A percentile compares a stretch with the other conserved stretches of the same genome.
Conservation (phyloP, 768 basidiomycete species). For the Suillus lakei region DNA sequence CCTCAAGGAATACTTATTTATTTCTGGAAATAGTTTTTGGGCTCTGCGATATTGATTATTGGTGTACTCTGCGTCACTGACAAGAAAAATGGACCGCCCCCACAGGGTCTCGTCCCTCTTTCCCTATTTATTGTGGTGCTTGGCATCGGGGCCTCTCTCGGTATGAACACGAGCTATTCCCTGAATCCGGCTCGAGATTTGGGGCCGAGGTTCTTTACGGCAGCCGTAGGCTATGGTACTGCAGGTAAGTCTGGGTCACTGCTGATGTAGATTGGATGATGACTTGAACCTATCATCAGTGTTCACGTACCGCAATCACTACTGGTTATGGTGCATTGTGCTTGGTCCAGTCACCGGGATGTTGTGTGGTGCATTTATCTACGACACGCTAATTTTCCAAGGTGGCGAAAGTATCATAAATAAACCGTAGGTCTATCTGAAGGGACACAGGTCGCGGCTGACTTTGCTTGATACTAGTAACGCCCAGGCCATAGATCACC, state of each 20-base stretch:
- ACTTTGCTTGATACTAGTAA: constrained; percentile 7
- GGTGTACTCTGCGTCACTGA: constrained; percentile 59
- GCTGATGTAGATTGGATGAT: not conserved
- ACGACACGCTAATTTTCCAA: constrained; percentile 62
- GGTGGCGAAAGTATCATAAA: constrained; percentile 61
- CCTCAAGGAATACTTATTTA: not conserved
- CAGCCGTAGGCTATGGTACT: constrained; percentile 74
- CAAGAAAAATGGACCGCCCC: constrained; percentile 51
- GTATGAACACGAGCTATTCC: constrained; percentile 69
- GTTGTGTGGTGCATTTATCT: constrained; percentile 55
- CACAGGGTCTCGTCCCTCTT: constrained; percentile 56
- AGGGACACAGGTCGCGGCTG: not conserved
- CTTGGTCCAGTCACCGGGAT: constrained; percentile 65
- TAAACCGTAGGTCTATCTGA: constrained; percentile 45
- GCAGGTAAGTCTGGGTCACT: constrained; percentile 36
- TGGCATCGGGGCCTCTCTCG: constrained; percentile 62
- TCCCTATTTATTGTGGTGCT: constrained; percentile 59
- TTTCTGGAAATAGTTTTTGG: constrained; percentile 50
- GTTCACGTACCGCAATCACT: constrained; percentile 51
- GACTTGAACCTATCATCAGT: constrained; percentile 10
- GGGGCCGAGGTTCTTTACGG: constrained; percentile 68
- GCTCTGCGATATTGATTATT: constrained; percentile 57
- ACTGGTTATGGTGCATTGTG: constrained; percentile 76
- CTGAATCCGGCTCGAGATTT: constrained; percentile 77
- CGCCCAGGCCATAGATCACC: not conserved